These are phyloP conservation scores for Arthroderma sp. DNA, from an alignment of 2,329 filamentous ascomycete species.

Conservation along the genomic window DNA sequence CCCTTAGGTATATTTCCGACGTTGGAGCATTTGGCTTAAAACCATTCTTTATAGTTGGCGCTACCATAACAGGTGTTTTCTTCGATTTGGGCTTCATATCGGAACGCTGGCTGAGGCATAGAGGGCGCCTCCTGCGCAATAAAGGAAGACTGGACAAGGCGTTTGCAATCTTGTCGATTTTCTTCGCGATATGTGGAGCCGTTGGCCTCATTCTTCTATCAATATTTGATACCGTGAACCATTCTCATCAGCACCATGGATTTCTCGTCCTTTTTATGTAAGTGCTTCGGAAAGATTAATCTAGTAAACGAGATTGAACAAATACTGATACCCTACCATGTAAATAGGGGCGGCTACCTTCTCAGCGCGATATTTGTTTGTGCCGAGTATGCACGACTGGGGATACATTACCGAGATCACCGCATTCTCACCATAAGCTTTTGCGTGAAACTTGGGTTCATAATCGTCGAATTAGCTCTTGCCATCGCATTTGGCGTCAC, in stretches of 20 bases:
- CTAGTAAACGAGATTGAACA: background rate
- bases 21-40: slow-evolving; percentile 46
- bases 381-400: slow-evolving; percentile 76
- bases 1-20: slow-evolving; percentile 36
- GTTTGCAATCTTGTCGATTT: slow-evolving; percentile 26
- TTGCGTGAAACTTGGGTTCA: slow-evolving; percentile 75
- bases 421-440: slow-evolving; percentile 64
- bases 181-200: slow-evolving; percentile 62
- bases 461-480: slow-evolving; percentile 64
- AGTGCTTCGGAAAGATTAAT: slow-evolving; percentile 9
- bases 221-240: slow-evolving; percentile 68
- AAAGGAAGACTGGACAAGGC: slow-evolving; percentile 30
- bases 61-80: slow-evolving; percentile 54
- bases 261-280: slow-evolving; percentile 72
- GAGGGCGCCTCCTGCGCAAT: slow-evolving; percentile 65
- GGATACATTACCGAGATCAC: slow-evolving; percentile 60
- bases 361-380: slow-evolving; percentile 79
- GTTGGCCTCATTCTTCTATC: slow-evolving; percentile 68
- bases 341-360: slow-evolving; percentile 54
- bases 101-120: slow-evolving; percentile 76
- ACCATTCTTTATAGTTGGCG: slow-evolving; percentile 50
- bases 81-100: slow-evolving; percentile 69
- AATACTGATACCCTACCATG: background rate
- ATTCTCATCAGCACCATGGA: slow-evolving; percentile 55
- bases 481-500: slow-evolving; percentile 51